Evolutionary conservation across 225 moss, liverwort and hornwort species (phyloP), one percentile per base, ranked within the genome.

Genomic region (Marchantia paleacea): DNA sequence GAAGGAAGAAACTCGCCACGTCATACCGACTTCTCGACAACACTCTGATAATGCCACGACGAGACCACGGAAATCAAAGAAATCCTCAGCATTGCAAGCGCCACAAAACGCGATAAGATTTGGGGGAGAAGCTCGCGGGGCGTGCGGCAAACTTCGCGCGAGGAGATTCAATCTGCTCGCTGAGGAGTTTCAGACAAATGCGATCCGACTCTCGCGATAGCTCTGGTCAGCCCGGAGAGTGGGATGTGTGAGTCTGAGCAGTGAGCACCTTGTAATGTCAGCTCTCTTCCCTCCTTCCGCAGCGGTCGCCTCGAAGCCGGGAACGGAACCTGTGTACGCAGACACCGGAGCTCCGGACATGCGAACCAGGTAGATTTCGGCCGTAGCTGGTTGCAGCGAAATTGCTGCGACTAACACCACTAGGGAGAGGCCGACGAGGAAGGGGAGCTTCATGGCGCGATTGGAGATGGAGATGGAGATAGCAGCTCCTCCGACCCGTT

Each of bases 331-430:
- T 11, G 79, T 31, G 64, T 85, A 85, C 14, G 82, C 79, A 6
- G 80, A 63, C 53, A 88, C 81, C 10, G 88, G 85, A 39, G 81
- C 55, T 13, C 73, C 88, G 12, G 72, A 75, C 60, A 83, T 72
- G 20, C 88, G 88, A 14, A 88, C 85, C 67, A 88, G 47, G 58
- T 85, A 88, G 51, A 88, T 85, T 81, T 87, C 87, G 16, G 82
- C 84, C 8, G 66, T 49, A 71, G 69, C 69, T 54, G 69, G 68
- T 69, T 72, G 53, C 39, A 84, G 58, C 52, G 49, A 10, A 15
- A 57, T 52, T 26, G 53, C 70, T 22, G 70, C 50, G 13, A 82
- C 73, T 70, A 83, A 22, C 79, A 79, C 0, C 61, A 79, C n/a
- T n/a, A n/a, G n/a, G n/a, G n/a, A n/a, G 24, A 76, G 74, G 3